phyloP scores from a whole-genome alignment of 257 asterid species.

The Jasminum sambac region DNA sequence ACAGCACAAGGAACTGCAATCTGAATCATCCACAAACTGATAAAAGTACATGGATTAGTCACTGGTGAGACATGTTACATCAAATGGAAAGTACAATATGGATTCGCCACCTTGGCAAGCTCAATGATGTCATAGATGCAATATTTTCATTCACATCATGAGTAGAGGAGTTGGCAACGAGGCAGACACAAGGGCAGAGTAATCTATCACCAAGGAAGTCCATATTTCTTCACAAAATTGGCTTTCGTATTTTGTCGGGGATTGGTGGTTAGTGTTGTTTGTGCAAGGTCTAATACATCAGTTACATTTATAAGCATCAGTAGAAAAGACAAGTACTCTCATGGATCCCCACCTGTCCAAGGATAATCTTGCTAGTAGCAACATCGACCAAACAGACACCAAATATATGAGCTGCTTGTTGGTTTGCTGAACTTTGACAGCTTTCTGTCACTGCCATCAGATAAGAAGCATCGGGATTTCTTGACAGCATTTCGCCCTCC shows the following conservation, averaged over 20 bases:
- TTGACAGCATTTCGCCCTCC: slow-evolving; percentile 79
- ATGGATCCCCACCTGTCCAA: slow-evolving; percentile 74
- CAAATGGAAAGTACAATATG: slow-evolving; percentile 19
- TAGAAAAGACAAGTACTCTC: not conserved
- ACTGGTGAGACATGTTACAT: slow-evolving; percentile 12
- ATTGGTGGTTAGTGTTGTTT: not conserved
- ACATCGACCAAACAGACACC: slow-evolving; percentile 88
- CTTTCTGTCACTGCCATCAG: slow-evolving; percentile 79
- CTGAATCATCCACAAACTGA: slow-evolving; percentile 94
- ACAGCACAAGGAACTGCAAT: slow-evolving; percentile 81
- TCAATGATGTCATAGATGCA: not conserved
- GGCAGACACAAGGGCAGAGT: not conserved
- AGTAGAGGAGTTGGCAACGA: not conserved
- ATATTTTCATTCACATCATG: not conserved
- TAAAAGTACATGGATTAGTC: slow-evolving; percentile 30
- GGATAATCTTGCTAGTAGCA: slow-evolving; percentile 74
- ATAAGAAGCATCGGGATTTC: slow-evolving; percentile 86
- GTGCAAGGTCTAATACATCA: not conserved
- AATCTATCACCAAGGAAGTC: not conserved
- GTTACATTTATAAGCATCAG: not conserved
- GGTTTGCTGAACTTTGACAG: slow-evolving; percentile 49
- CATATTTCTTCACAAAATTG: not conserved
- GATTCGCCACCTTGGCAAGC: not conserved
- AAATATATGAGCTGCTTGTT: slow-evolving; percentile 48
- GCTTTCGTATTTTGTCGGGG: not conserved